Conservation (phyloP, 306 rosid genomes). For the Vicia faba region DNA sequence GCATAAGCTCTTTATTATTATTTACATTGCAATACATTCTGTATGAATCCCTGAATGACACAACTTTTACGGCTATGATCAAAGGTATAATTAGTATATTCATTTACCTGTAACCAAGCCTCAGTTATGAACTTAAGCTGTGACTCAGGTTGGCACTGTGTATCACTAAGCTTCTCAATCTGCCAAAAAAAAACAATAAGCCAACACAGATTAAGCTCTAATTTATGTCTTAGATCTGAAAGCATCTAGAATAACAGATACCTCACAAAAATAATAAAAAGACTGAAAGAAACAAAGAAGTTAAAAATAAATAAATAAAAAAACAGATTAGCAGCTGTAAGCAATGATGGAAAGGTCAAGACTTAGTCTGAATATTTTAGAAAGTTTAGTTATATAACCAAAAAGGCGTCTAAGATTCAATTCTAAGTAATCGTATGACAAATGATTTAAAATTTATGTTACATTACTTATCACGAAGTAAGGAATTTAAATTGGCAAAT, state of each 20-base stretch:
- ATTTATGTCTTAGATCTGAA: neutral
- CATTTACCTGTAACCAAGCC: slow-evolving; percentile 93
- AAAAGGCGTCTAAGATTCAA: neutral
- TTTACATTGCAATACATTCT: neutral
- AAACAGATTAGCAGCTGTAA: neutral
- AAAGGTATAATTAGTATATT: slow-evolving; percentile 21
- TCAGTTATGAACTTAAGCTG: slow-evolving; percentile 96
- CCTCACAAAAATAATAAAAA: neutral
- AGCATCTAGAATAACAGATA: neutral
- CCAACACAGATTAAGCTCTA: slow-evolving; percentile 22
- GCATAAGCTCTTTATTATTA: neutral
- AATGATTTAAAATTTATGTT: neutral
- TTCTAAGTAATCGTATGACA: neutral
- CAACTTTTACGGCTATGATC: neutral
- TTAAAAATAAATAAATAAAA: neutral
- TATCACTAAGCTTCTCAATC: slow-evolving; percentile 92
- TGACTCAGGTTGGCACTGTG: slow-evolving; percentile 95
- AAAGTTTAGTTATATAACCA: slow-evolving; percentile 4
- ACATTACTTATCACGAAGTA: neutral
- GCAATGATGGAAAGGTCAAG: slow-evolving; percentile 6
- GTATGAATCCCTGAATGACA: neutral
- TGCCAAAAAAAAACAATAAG: slow-evolving; percentile 36
- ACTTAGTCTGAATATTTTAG: neutral
- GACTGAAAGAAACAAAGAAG: neutral
- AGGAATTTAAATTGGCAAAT: neutral